Evolutionary conservation across 148 eudicot genomes (phyloP).

Genomic region (Spergularia bocconei): DNA sequence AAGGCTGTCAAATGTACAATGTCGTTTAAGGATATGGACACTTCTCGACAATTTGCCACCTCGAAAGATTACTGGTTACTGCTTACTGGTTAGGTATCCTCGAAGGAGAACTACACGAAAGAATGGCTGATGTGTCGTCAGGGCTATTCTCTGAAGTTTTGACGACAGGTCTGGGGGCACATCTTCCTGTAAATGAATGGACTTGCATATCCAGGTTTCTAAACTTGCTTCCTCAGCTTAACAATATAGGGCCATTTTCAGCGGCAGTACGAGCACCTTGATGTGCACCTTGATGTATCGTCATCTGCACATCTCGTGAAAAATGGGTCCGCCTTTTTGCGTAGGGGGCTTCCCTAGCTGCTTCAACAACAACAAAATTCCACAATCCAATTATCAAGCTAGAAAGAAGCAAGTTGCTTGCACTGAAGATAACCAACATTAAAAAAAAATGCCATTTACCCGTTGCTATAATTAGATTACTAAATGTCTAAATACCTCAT

Average conservation of each 20-base stretch:
- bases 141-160: background rate
- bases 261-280: slow-evolving; percentile 66
- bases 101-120: background rate
- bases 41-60: slow-evolving; percentile 13
- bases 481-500: background rate
- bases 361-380: background rate
- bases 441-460: background rate
- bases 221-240: slow-evolving; percentile 15
- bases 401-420: background rate
- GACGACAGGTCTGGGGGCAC: background rate
- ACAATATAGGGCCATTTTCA: slow-evolving; percentile 94
- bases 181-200: background rate
- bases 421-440: background rate
- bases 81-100: background rate
- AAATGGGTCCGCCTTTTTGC: slow-evolving; percentile 82
- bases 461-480: background rate
- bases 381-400: background rate
- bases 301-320: slow-evolving; percentile 75
- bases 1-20: slow-evolving; percentile 29
- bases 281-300: slow-evolving; percentile 59
- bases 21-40: slow-evolving; percentile 20
- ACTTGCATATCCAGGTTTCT: background rate
- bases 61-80: background rate
- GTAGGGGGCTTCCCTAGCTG: slow-evolving; percentile 90
- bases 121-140: background rate